Base-by-base conservation (phyloP, 148 eudicot genomes). In the Talinum fruticosum region DNA sequence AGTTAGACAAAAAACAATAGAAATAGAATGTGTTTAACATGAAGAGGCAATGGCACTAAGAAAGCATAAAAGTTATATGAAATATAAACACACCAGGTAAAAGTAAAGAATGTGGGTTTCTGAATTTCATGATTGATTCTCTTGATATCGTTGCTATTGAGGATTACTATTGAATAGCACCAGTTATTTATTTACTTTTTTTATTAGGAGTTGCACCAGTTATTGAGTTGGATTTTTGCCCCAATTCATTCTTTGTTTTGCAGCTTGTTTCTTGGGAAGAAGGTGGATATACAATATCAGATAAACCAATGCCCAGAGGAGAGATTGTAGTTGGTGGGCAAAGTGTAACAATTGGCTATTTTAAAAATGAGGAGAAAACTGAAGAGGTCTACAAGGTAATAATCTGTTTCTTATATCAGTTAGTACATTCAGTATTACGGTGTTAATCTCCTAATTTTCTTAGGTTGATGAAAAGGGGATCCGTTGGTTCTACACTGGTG, bases 181-280 rank as follows among this genome's bases (percentile, higher is more conserved):
- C n/a, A n/a, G n/a, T n/a, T n/a, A n/a, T n/a, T n/a, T n/a, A n/a
- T n/a, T n/a, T n/a, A n/a, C n/a, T n/a, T n/a, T n/a, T n/a, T n/a
- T n/a, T n/a, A n/a, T n/a, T n/a, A n/a, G n/a, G n/a, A n/a, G 23
- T 62, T 35, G 47, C 28, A 34, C 62, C 14, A 30, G 34, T 32
- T 79, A 59, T 24, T 74, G 29, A 29, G 47, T 16, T 77, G 24
- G 14, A 30, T 10, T 30, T 53, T 26, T 26, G 41, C 53, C 28
- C 12, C 66, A 57, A 32, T 38, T 74, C 23, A 74, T 80, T 64
- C 70, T 76, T 75, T 26, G 69, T 53, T 66, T 69, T 88, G 87
- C 92, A 95, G 99, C 97, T 95, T 84, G 92, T 95, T 79, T 88
- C 97, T 61, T 95, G 99, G 99, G 96, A 93, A 78, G 94, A 91